Evolutionary conservation across 208 protist species (phyloP), one percentile per base, ranked within the genome.

Genomic region (Herpetomonas samuelpessoai): DNA sequence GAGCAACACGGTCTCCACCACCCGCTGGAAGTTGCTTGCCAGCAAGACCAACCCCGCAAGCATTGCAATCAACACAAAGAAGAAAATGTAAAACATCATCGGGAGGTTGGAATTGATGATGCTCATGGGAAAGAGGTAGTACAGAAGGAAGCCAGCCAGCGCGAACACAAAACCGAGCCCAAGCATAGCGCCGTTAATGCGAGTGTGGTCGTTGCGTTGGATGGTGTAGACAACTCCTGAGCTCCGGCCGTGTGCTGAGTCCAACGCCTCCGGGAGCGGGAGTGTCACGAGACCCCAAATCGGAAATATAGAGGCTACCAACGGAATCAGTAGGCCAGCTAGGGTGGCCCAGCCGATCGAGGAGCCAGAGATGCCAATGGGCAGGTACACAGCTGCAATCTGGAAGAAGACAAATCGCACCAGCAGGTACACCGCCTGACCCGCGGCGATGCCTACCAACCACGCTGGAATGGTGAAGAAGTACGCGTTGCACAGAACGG

Each of bases 41-140:
- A 99, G 68, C 16, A 98, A 28, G 7, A 95, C 76, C 2, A 98
- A 54, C 10, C 96, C 96, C 9, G 86, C 67, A 3, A 98, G 62
- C 74, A 98, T 86, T n/a, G 71, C 77, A 48, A 98, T 57, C 3
- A 99, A 62, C 3, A 98, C 53, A 22, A 65, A 71, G 49, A 99
- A 96, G 76, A 98, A 98, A 62, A 99, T 94, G 72, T 94, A 92
- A 22, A 98, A 83, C 29, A 99, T 63, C 1, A 98, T 62, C 19
- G 44, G 48, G 1, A 98, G 60, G 56, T 98, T 92, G 56, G 91
- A 80, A 7, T 65, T 63, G 9, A 98, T 31, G 0, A 98, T 49
- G 0, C 76, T 68, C 22, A 92, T 74, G 22, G 97, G 97, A 21
- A 99, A 86, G 7, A 98, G 38, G 62, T 97, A 98, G 75, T 98